Evolutionary conservation across 768 basidiomycete species (phyloP).

Genomic region (Mycena belliarum): DNA sequence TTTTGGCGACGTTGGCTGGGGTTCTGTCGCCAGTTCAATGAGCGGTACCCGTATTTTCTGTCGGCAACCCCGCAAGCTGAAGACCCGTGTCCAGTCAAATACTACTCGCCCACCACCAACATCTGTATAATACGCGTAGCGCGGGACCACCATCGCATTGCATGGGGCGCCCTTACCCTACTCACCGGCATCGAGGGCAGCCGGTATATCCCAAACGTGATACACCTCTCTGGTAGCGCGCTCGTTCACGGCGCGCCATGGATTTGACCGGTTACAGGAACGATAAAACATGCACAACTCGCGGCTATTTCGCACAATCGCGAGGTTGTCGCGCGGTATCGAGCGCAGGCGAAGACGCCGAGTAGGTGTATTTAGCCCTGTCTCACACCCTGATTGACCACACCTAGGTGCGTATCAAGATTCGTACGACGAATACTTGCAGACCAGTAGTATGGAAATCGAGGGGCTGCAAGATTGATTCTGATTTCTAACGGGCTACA

Average conservation of each 20-base stretch:
- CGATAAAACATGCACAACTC: conserved; percentile 82
- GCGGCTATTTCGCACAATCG: conserved; percentile 77
- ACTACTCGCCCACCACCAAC: conserved; percentile 81
- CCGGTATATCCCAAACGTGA: conserved; percentile 64
- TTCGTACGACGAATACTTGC: conserved; percentile 58
- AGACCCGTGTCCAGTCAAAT: conserved; percentile 48
- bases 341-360: conserved; percentile 52
- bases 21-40: conserved; percentile 70
- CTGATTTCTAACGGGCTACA: too few relatives aligned
- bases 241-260: background rate
- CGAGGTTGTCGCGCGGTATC: conserved; percentile 64
- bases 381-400: background rate
- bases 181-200: conserved; percentile 61
- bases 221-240: conserved; percentile 72
- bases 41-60: conserved; percentile 49
- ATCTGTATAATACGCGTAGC: conserved; percentile 86
- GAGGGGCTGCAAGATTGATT: conserved; percentile 68
- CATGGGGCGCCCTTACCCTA: conserved; percentile 79
- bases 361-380: conserved; percentile 35
- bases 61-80: background rate
- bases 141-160: conserved; percentile 67
- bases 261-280: conserved; percentile 50
- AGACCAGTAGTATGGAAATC: conserved; percentile 60
- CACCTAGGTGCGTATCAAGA: conserved; percentile 58
- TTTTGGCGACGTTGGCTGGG: conserved; percentile 89